A percentile compares a stretch with the other conserved stretches of the same genome.
These are phyloP conservation scores for Cutaneotrichosporon sp. DNA, from an alignment of 1,284 basidiomycete species.

Conservation along the genomic window DNA sequence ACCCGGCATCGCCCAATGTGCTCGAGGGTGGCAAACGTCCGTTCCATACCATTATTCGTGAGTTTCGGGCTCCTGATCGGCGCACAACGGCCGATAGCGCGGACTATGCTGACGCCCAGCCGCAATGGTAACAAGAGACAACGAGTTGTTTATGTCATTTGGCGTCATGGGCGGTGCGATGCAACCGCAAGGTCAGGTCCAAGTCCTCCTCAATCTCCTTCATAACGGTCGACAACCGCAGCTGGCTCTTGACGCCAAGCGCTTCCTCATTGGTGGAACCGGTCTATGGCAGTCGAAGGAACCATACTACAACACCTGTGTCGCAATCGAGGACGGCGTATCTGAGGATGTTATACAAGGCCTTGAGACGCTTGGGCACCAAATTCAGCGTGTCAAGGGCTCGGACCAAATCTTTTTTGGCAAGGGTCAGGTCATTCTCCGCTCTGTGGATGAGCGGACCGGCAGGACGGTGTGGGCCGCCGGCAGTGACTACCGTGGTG, in stretches of 20 bases:
- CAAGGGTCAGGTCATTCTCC: slow-evolving; percentile 28
- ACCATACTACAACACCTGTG: slow-evolving; percentile 62
- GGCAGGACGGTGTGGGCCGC: slow-evolving; percentile 28
- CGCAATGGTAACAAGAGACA: slow-evolving; percentile 71
- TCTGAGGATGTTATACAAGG: slow-evolving; percentile 56
- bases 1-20: slow-evolving; percentile 75
- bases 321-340: slow-evolving; percentile 82
- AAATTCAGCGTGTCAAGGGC: slow-evolving; percentile 55
- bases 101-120: slow-evolving; percentile 38
- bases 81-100: too few relatives aligned
- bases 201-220: slow-evolving; percentile 65
- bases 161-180: slow-evolving; percentile 74
- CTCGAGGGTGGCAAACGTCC: slow-evolving; percentile 78
- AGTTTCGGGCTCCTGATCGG: neutral
- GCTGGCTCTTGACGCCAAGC: slow-evolving; percentile 71
- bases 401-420: slow-evolving; percentile 25
- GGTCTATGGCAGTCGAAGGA: slow-evolving; percentile 23
- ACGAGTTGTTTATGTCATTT: slow-evolving; percentile 79
- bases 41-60: slow-evolving; percentile 83
- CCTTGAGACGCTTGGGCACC: slow-evolving; percentile 79
- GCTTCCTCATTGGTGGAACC: slow-evolving; percentile 70
- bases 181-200: slow-evolving; percentile 24
- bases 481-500: slow-evolving; percentile 26
- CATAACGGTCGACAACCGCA: slow-evolving; percentile 53
- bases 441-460: slow-evolving; percentile 17